These are phyloP conservation scores for Exophiala bonariae DNA, from an alignment of 2,329 filamentous ascomycete genomes.

Conservation along the genomic window DNA sequence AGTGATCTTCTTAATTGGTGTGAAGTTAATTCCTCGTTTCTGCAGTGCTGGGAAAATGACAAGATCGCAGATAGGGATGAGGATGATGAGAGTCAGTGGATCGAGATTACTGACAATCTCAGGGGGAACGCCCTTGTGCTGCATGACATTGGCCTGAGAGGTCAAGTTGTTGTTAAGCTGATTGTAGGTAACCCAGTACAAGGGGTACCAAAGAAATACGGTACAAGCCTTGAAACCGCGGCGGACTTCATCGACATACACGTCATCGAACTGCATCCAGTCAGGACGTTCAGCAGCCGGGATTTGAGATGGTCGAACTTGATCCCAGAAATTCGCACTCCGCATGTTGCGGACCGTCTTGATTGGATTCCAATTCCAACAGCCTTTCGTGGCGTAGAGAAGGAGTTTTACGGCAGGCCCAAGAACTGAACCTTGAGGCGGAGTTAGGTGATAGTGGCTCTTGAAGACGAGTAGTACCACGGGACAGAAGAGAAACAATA, in stretches of 20 bases:
- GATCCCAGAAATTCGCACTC: conserved; percentile 63
- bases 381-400: conserved; percentile 61
- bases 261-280: conserved; percentile 82
- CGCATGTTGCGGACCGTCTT: conserved; percentile 57
- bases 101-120: conserved; percentile 63
- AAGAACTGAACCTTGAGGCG: conserved; percentile 71
- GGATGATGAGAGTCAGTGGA: conserved; percentile 59
- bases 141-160: conserved; percentile 58
- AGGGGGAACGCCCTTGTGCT: conserved; percentile 53
- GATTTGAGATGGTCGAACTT: conserved; percentile 66
- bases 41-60: conserved; percentile 53
- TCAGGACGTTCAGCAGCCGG: conserved; percentile 55
- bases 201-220: conserved; percentile 63
- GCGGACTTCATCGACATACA: conserved; percentile 76
- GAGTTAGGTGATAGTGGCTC: conserved; percentile 62
- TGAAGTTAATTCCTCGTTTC: conserved; percentile 53
- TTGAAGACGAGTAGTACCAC: conserved; percentile 60
- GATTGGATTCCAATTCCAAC: conserved; percentile 62
- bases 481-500: conserved; percentile 64
- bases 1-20: conserved; percentile 55
- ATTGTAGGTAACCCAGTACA: conserved; percentile 40
- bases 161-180: conserved; percentile 30
- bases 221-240: conserved; percentile 69
- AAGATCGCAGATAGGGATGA: conserved; percentile 32
- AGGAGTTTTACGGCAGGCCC: conserved; percentile 66